Conservation (phyloP, 2,329 filamentous ascomycete species). For the Monilinia aucupariae region DNA sequence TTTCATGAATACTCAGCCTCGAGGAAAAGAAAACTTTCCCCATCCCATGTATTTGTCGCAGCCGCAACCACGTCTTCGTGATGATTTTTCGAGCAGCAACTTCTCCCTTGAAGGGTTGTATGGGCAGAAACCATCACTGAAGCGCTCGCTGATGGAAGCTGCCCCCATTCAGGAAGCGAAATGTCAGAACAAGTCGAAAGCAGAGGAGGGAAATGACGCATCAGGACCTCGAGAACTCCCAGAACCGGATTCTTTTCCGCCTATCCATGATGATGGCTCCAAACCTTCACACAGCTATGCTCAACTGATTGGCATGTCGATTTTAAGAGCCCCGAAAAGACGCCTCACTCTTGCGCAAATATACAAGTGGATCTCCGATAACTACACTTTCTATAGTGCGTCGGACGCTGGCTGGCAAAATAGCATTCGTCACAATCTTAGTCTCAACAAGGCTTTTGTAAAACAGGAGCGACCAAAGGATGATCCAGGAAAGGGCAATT, state of each 20-base stretch:
- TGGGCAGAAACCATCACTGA: conserved; percentile 45
- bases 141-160: conserved; percentile 65
- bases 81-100: conserved; percentile 35
- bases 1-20: conserved; percentile 34
- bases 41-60: conserved; percentile 41
- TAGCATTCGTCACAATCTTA: conserved; percentile 96
- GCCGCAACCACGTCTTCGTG: conserved; percentile 38
- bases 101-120: conserved; percentile 49
- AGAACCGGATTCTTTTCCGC: conserved; percentile 59
- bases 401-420: conserved; percentile 95
- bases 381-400: conserved; percentile 79
- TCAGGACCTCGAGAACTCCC: conserved; percentile 35
- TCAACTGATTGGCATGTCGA: conserved; percentile 93
- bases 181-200: conserved; percentile 59
- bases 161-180: conserved; percentile 65
- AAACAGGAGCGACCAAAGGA: conserved; percentile 96
- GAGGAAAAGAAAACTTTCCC: conserved; percentile 53
- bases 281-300: conserved; percentile 95
- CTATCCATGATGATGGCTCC: conserved; percentile 74
- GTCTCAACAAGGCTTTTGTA: conserved; percentile 91
- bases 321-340: conserved; percentile 76
- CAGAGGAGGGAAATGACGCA: conserved; percentile 48
- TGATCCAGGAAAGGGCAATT: conserved; percentile 94
- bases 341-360: conserved; percentile 89
- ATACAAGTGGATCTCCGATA: conserved; percentile 99